Evolutionary conservation across 192 early-diverging fungal species (phyloP).

Genomic region (Kappamyces sp.): DNA sequence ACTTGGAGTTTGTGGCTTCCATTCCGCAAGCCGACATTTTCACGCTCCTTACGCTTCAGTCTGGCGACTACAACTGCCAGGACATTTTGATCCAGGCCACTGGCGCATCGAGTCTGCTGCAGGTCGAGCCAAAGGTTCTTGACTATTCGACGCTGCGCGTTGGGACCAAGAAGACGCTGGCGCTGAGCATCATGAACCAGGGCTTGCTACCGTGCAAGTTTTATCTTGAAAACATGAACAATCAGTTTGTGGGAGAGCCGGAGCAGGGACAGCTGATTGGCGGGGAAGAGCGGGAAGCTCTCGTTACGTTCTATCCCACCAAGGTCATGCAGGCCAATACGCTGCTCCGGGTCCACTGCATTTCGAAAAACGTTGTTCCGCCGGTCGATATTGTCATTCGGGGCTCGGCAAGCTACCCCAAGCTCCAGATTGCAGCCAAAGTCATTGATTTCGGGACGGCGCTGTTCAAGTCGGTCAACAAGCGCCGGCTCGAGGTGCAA

Average conservation of each 20-base stretch:
- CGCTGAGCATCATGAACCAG: slow-evolving; percentile 30
- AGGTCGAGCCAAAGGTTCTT: slow-evolving; percentile 17
- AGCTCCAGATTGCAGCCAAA: slow-evolving; percentile 45
- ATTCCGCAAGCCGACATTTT: slow-evolving; percentile 43
- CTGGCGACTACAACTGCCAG: slow-evolving; percentile 42
- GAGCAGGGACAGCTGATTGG: slow-evolving; percentile 53
- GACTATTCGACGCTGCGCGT: slow-evolving; percentile 50
- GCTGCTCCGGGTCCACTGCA: slow-evolving; percentile 27
- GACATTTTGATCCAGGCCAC: slow-evolving; percentile 40
- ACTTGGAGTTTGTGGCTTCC: slow-evolving; percentile 43
- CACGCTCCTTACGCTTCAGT: slow-evolving; percentile 24
- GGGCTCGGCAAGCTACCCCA: slow-evolving; percentile 52
- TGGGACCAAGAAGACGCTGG: slow-evolving; percentile 29
- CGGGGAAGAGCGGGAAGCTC: slow-evolving; percentile 37
- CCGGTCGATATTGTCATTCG: slow-evolving; percentile 28
- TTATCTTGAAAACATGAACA: slow-evolving; percentile 41
- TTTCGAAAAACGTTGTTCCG: slow-evolving; percentile 7
- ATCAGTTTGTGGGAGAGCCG: slow-evolving; percentile 47
- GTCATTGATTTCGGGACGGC: slow-evolving; percentile 54
- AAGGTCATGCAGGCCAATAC: slow-evolving; percentile 30
- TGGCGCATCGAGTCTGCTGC: slow-evolving; percentile 39
- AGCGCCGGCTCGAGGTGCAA: slow-evolving; percentile 36
- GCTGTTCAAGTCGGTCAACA: slow-evolving; percentile 42
- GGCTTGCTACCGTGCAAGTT: slow-evolving; percentile 48
- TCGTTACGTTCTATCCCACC: slow-evolving; percentile 41